Evolutionary conservation across 257 asterid genomes (phyloP).

Genomic region (Solanum pimpinellifolium): DNA sequence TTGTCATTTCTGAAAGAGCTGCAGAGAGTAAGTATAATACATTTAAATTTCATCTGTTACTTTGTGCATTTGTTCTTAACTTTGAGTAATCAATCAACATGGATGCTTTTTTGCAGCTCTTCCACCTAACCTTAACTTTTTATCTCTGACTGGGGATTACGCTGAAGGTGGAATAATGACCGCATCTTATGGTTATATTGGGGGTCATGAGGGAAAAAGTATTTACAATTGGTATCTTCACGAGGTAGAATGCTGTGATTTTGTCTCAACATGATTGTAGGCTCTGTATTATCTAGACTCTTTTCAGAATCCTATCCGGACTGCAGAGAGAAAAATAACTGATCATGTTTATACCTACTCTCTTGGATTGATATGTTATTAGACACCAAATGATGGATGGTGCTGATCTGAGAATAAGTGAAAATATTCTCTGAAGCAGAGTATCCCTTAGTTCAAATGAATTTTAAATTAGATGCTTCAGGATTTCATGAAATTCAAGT

Average conservation of each 20-base stretch:
- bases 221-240: conserved; percentile 78
- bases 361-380: background rate
- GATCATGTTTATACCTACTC: background rate
- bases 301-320: background rate
- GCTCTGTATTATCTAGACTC: background rate
- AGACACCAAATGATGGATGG: background rate
- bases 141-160: conserved; percentile 85
- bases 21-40: conserved; percentile 55
- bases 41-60: background rate
- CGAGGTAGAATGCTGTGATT: conserved; percentile 37
- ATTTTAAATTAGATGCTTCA: background rate
- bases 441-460: background rate
- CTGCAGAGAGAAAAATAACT: background rate
- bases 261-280: background rate
- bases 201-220: conserved; percentile 97
- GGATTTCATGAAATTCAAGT: background rate
- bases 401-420: background rate
- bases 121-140: conserved; percentile 87
- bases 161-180: conserved; percentile 79
- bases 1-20: conserved; percentile 57
- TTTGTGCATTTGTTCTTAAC: background rate
- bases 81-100: conserved; percentile 7
- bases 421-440: background rate
- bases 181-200: conserved; percentile 92
- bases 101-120: conserved; percentile 52